Percentiles rank a stretch among this genome's conserved stretches.
phyloP scores from a whole-genome alignment of 192 early-diverging fungal genomes.

The Backusella westeae region DNA sequence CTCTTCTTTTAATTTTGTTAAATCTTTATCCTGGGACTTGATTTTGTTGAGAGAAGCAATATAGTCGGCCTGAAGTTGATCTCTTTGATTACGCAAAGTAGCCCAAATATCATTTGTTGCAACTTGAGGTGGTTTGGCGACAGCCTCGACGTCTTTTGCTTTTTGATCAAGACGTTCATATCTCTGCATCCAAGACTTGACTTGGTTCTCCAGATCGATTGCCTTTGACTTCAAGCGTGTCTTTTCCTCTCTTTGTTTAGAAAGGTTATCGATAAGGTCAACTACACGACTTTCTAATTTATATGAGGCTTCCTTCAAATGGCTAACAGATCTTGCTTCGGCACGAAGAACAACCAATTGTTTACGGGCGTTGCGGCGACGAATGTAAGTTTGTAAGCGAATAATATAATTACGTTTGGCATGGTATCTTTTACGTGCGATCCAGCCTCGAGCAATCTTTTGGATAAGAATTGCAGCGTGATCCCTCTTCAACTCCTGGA shows the following conservation, averaged over 20 bases:
- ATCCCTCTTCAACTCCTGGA: constrained; percentile 52
- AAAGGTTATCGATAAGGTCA: constrained; percentile 83
- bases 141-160: constrained; percentile 47
- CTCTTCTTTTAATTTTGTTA: constrained; percentile 57
- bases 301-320: constrained; percentile 92
- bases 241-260: constrained; percentile 68
- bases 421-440: constrained; percentile 60
- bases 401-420: constrained; percentile 57
- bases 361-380: constrained; percentile 69
- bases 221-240: constrained; percentile 43
- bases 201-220: constrained; percentile 50
- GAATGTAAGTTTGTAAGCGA: constrained; percentile 81
- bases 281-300: constrained; percentile 96
- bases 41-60: constrained; percentile 54
- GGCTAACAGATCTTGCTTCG: constrained; percentile 87
- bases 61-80: constrained; percentile 58
- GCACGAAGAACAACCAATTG: constrained; percentile 69
- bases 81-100: constrained; percentile 56
- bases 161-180: constrained; percentile 64
- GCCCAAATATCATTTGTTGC: constrained; percentile 50
- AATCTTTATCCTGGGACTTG: constrained; percentile 62
- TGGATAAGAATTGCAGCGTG: constrained; percentile 81
- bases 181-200: constrained; percentile 68
- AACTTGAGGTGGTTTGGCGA: constrained; percentile 55
- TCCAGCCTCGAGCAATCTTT: constrained; percentile 62